Evolutionary conservation across 2,329 filamentous ascomycete genomes (phyloP).

Genomic region (Blumeriella jaapii): DNA sequence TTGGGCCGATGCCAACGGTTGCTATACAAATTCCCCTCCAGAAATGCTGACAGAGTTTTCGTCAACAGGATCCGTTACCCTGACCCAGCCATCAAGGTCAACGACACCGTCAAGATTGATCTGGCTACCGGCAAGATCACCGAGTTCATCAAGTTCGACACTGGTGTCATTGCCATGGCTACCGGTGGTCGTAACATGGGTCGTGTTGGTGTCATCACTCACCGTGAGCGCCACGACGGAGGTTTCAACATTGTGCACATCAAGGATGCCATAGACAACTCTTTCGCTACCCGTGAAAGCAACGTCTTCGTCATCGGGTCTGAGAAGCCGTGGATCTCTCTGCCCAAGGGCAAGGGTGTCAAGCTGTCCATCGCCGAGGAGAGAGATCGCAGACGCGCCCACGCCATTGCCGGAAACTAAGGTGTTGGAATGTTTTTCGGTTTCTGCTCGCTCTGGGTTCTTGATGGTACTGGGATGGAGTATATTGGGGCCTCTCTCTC

Average conservation of each 20-base stretch:
- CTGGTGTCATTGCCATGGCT: constrained; percentile 93
- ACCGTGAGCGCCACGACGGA: constrained; percentile 99
- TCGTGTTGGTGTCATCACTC: constrained; percentile 99
- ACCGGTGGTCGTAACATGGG: constrained; percentile 99
- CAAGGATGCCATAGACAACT: constrained; percentile 99
- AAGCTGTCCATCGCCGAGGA: constrained; percentile 99
- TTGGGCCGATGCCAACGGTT: constrained; percentile 28
- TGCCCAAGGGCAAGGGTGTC: constrained; percentile 99
- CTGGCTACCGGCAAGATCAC: constrained; percentile 93
- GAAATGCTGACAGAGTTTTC: constrained; percentile 26
- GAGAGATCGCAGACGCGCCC: constrained; percentile 89
- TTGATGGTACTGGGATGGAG: constrained; percentile 24
- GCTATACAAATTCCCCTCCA: constrained; percentile 20
- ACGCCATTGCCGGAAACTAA: constrained; percentile 27
- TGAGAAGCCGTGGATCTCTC: constrained; percentile 98
- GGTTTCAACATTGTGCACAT: constrained; percentile 99
- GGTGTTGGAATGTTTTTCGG: constrained; percentile 12
- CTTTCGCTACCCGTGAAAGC: constrained; percentile 96
- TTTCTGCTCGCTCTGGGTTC: constrained; percentile 19
- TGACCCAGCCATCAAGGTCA: constrained; percentile 97
- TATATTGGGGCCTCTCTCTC: constrained; percentile 19
- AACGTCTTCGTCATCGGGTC: constrained; percentile 99
- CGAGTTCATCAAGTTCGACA: constrained; percentile 98
- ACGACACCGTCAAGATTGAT: constrained; percentile 99
- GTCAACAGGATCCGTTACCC: constrained; percentile 88